Base-by-base conservation (phyloP, 139 green algal species). In the Ettlia oleoabundans region DNA sequence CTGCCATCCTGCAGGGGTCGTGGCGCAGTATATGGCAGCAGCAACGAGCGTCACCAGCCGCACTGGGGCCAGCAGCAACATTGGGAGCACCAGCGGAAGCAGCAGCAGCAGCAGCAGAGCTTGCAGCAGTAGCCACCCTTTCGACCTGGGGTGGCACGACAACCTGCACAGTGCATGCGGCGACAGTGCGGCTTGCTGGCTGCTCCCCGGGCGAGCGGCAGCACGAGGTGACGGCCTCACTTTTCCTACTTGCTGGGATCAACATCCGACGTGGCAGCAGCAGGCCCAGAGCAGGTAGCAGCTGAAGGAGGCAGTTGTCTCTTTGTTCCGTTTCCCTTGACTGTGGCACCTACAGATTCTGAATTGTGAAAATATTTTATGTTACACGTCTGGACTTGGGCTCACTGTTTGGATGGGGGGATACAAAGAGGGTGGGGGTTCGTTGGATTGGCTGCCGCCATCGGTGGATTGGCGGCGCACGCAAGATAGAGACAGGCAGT, bases 111-210 rank as follows among this genome's bases (percentile, higher is more conserved):
- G 74, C 74, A 28, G 75, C 75, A 47, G 58, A 37, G 68, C 32
- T 21, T 42, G 30, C 30, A 73, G 3, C 33, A 28, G 19, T 8
- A 28, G 61, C 35, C 70, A 86, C 74, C 61, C 72, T 4, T 86
- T 55, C 18, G 81, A 86, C 41, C 41, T 82, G 6, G 81, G 81
- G 3, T 32, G 10, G 35, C 38, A 82, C 19, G 71, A 26, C 64
- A 86, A 86, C 65, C 4, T 76, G 19, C 21, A 53, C 0, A 38
- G 28, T 1, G 65, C 77, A 71, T 82, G 61, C 40, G 81, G 81
- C n/a, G 71, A 82, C 55, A 28, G 55, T 15, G 13, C 37, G 55
- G 38, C 30, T 4, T 66, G 64, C 51, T 80, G 80, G 80, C 61
- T 41, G 58, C 61, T 81, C 42, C 72, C 72, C 33, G 47, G 76